Base-by-base conservation (phyloP, 805 yeast genomes). In the Ogataea paraovalis region DNA sequence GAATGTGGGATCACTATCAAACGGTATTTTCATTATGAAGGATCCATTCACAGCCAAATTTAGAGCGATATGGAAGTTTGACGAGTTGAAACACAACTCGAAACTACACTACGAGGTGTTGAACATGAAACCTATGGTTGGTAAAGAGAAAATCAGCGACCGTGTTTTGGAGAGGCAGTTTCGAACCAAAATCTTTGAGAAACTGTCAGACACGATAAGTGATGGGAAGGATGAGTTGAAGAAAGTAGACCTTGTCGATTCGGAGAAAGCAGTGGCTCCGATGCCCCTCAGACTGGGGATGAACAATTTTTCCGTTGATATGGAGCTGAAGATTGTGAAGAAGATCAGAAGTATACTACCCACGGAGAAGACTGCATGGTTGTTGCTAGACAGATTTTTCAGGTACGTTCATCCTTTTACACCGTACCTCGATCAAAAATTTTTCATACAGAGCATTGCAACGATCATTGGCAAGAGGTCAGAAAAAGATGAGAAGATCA, bases 371-470 rank as follows among this genome's bases (percentile, higher is more conserved):
- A 64, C 72, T 2, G 58, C 72, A 4, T 75, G 74, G 73, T 54
- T 68, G 28, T 65, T 75, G 25, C 44, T 77, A 21, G 65, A 67
- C 18, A 53, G 77, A 3, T 78, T 69, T 54, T 77, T 75, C 58
- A 55, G 57, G 19, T 65, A 63, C 52, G 54, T 76, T 6, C 75
- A 76, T 54, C 77, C 80, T 2, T 75, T 71, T 51, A 66, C 70
- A 62, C 82, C 83, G 1, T 75, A 61, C 42, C 38, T 78, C 19
- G 78, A 75, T 48, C 69, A 71, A 47, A 53, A 49, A 2, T 53
- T 56, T 33, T 76, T 76, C 45, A 42, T 52, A 2, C 57, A 56
- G 3, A 54, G 57, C 4, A 56, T 74, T 3, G 48, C 53, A 3
- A 50, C 49, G 4, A 62, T 77, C 1, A 55, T 78, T 3, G 75